phyloP scores from a whole-genome alignment of 2,329 filamentous ascomycete genomes.

The Ceratocystis variospora region DNA sequence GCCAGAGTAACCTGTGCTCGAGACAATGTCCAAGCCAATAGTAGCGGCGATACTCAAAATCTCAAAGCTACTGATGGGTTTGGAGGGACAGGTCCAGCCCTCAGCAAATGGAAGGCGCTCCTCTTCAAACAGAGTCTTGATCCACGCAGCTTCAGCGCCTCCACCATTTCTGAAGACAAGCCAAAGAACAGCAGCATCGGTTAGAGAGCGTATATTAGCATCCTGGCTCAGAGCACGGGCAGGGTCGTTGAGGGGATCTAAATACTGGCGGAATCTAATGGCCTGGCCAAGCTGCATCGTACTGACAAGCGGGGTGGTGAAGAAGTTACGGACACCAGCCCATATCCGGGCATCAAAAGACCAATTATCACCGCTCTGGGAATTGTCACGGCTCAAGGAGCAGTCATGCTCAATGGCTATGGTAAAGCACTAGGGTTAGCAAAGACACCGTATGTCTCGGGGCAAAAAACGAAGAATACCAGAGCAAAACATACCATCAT shows the following conservation, averaged over 20 bases:
- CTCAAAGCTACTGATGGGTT: not conserved
- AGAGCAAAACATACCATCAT: constrained; percentile 19
- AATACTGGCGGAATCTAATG: constrained; percentile 22
- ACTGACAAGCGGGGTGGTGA: constrained; percentile 22
- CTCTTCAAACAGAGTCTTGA: constrained; percentile 20
- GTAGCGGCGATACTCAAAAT: constrained; percentile 9
- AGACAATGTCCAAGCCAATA: constrained; percentile 8
- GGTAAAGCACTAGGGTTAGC: not conserved
- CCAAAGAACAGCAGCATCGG: constrained; percentile 22
- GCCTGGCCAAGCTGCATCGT: constrained; percentile 24
- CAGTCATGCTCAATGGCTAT: constrained; percentile 28
- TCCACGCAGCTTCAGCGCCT: constrained; percentile 21
- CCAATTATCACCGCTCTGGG: constrained; percentile 25
- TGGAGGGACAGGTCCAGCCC: constrained; percentile 12
- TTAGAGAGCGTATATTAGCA: constrained; percentile 19
- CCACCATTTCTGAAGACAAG: constrained; percentile 20
- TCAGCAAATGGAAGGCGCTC: constrained; percentile 18
- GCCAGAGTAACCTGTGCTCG: too few species aligned
- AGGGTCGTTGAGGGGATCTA: constrained; percentile 23
- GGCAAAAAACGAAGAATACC: not conserved
- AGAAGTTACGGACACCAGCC: constrained; percentile 21
- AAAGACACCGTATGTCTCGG: accelerated
- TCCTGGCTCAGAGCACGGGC: constrained; percentile 21
- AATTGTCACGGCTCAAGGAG: constrained; percentile 25
- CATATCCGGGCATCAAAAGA: constrained; percentile 25